Base-by-base conservation (phyloP, 805 yeast genomes). In the Clavispora phyllophila region DNA sequence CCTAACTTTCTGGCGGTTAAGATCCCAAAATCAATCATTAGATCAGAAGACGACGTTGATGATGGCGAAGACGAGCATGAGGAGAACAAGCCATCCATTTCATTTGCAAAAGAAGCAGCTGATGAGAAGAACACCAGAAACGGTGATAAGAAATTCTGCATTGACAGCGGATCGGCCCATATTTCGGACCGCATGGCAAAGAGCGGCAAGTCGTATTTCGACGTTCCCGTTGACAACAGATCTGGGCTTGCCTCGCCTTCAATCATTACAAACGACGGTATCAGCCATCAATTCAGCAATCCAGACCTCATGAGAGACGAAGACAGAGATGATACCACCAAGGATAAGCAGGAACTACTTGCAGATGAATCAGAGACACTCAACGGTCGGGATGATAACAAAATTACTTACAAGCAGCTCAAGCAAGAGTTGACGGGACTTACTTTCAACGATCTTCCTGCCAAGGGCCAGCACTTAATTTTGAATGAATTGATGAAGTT, bases 391-490 rank as follows among this genome's bases (percentile, higher is more conserved):
- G n/a, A 45, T 14, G 44, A 38, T 13, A 31, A 26, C 22, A 40
- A 41, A 31, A 36, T 67, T 8, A 66, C 69, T 1, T 58, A 54
- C 31, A 66, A 60, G 44, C 65, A 69, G 42, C 51, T 70, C 38
- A 66, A 64, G 47, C 60, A 61, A 35, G 75, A 70, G 46, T 53
- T 70, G 31, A 59, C 56, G 22, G 55, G 51, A 18, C 54, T 70
- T 29, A 75, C 85, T 1, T 90, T 90, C 63, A 85, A 88, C 58
- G 93, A 87, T 47, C 63, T 91, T n/a, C 96, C 97, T 0, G 93
- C 96, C 8, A 79, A 80, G 51, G 93, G 95, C 0, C 99, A 91
- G 61, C 96, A 90, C 58, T 61, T 91, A 40, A 84, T 93, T 39
- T 67, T 93, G 51, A 91, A 91, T 60, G 96, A 88, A 51, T 68